phyloP scores from a whole-genome alignment of 1,284 basidiomycete species.

The Kwoniella shivajii region DNA sequence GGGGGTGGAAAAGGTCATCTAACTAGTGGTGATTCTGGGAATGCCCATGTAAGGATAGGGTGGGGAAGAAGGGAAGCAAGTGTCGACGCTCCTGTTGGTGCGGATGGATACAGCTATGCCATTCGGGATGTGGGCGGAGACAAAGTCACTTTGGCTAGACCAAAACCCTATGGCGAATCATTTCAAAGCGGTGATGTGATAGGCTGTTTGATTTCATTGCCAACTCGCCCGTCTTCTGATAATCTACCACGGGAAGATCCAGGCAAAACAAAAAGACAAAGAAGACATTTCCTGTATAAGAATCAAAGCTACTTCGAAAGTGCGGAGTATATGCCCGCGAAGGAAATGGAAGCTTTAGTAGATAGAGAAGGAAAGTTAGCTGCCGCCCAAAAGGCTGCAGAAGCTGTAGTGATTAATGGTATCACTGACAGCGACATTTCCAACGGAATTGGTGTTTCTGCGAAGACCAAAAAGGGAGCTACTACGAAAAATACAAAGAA shows the following conservation, averaged over 20 bases:
- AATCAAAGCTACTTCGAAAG: constrained; percentile 96
- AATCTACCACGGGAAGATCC: constrained; percentile 60
- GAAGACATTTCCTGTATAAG: constrained; percentile 91
- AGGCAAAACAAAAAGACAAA: constrained; percentile 75
- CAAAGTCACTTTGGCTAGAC: constrained; percentile 80
- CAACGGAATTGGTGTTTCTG: constrained; percentile 35
- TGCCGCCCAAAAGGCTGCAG: constrained; percentile 24
- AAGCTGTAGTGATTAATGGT: constrained; percentile 13
- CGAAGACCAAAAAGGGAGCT: constrained; percentile 22
- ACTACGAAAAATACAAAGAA: constrained; percentile 55
- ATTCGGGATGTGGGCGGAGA: constrained; percentile 89
- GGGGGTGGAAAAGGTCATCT: constrained; percentile 56
- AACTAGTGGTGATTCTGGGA: constrained; percentile 29
- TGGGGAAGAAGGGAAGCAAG: constrained; percentile 90
- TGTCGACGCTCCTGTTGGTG: constrained; percentile 87
- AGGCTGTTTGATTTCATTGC: constrained; percentile 71
- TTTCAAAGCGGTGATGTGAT: constrained; percentile 85
- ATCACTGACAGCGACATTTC: constrained; percentile 58
- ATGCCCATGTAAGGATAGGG: constrained; percentile 80
- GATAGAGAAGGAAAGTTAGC: constrained; percentile 60
- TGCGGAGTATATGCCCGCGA: constrained; percentile 84
- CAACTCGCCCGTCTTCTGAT: constrained; percentile 59
- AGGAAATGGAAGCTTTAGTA: constrained; percentile 89
- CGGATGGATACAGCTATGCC: constrained; percentile 93
- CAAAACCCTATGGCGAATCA: constrained; percentile 66